These are phyloP conservation scores for Russula griseocarnosa DNA, from an alignment of 768 basidiomycete species.

Conservation along the genomic window DNA sequence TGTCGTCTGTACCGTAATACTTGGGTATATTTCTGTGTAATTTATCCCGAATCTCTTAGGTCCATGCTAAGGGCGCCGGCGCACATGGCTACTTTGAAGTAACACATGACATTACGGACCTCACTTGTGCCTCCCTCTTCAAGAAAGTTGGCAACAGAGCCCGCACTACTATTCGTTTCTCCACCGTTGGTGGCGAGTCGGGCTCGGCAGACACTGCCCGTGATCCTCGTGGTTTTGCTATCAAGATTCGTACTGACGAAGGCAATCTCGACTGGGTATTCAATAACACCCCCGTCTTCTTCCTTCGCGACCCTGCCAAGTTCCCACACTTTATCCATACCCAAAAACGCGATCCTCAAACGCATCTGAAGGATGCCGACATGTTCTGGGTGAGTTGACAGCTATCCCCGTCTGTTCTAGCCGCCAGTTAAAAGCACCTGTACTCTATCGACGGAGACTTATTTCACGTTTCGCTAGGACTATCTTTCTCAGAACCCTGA, in stretches of 20 bases:
- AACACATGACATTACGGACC: constrained; percentile 79
- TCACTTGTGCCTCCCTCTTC: constrained; percentile 70
- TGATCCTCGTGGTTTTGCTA: constrained; percentile 89
- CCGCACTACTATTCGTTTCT: constrained; percentile 80
- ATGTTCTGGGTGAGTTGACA: constrained; percentile 65
- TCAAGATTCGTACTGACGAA: constrained; percentile 85
- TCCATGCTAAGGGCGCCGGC: constrained; percentile 89
- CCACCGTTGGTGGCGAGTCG: constrained; percentile 85
- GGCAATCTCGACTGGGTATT: constrained; percentile 92
- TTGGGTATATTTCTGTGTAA: background rate
- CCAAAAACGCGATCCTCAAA: constrained; percentile 87
- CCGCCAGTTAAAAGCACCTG: background rate
- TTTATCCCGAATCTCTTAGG: constrained; percentile 40
- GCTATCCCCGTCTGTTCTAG: too few species aligned
- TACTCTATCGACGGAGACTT: background rate
- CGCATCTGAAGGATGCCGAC: constrained; percentile 84
- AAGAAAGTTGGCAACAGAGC: constrained; percentile 63
- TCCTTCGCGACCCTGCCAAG: constrained; percentile 81
- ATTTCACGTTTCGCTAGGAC: constrained; percentile 50
- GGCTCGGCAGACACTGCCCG: constrained; percentile 91
- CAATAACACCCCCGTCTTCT: constrained; percentile 94
- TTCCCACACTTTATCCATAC: constrained; percentile 96
- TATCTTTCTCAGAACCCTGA: constrained; percentile 86
- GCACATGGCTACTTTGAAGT: constrained; percentile 93
- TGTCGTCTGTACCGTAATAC: constrained; percentile 51